phyloP scores from a whole-genome alignment of 2,329 filamentous ascomycete genomes.

The Aureobasidium sp. region DNA sequence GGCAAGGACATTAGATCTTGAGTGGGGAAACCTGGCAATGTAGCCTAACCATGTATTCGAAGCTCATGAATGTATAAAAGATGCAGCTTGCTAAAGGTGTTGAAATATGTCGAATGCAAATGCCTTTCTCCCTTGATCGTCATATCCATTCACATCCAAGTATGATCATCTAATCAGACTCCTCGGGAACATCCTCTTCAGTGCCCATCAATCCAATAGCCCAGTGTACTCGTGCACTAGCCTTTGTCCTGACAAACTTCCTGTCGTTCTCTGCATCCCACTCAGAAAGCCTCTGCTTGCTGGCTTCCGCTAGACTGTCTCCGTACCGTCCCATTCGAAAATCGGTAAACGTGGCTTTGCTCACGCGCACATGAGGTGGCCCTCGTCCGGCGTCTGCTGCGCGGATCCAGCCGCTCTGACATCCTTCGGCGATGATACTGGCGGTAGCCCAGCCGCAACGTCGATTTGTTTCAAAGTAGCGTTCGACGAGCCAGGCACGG shows the following conservation, averaged over 20 bases:
- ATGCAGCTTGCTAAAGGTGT: not conserved
- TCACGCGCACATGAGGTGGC: conserved; percentile 58
- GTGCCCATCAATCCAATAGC: conserved; percentile 71
- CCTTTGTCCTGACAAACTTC: conserved; percentile 54
- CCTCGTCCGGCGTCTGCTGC: conserved; percentile 66
- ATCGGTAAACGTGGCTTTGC: conserved; percentile 14
- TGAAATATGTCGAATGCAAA: not conserved
- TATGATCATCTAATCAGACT: not conserved
- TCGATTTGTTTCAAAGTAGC: conserved; percentile 66
- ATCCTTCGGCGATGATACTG: conserved; percentile 71
- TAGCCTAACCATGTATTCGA: not conserved
- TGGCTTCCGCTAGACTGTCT: not conserved
- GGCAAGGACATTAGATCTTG: not conserved
- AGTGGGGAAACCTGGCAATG: not conserved
- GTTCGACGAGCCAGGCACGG: conserved; percentile 68
- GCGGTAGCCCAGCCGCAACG: conserved; percentile 86
- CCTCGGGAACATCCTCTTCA: conserved; percentile 59
- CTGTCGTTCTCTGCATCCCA: conserved; percentile 35
- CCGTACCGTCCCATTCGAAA: conserved; percentile 1
- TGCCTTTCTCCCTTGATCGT: not conserved
- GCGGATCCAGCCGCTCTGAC: conserved; percentile 76
- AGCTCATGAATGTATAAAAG: not conserved
- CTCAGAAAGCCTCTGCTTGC: conserved; percentile 11
- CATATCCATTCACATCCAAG: not conserved
- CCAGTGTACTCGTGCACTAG: conserved; percentile 60